Evolutionary conservation across 257 asterid species (phyloP).

Genomic region (Cinchona pubescens): DNA sequence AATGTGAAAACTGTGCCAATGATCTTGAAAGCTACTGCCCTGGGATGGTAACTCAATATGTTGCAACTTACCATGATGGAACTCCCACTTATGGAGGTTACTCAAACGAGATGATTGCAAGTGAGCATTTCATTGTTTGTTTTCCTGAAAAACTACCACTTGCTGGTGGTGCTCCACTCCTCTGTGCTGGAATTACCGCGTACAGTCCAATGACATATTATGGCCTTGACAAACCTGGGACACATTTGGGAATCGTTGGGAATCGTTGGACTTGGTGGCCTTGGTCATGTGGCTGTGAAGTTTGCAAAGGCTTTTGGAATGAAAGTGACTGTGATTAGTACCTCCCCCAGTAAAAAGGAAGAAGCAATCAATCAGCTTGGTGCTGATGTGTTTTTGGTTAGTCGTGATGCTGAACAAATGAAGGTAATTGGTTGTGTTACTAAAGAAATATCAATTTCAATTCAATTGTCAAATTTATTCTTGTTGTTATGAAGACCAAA

Average conservation of each 20-base stretch:
- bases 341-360: not conserved
- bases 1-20: not conserved
- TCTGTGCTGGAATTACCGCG: not conserved
- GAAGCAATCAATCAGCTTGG: not conserved
- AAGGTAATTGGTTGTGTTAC: too few relatives aligned
- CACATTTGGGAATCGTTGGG: slow-evolving; percentile 1
- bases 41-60: not conserved
- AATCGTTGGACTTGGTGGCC: not conserved
- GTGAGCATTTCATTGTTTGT: not conserved
- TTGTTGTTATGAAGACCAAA: too few relatives aligned
- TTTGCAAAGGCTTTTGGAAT: not conserved
- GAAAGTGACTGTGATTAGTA: not conserved
- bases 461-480: too few relatives aligned
- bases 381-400: not conserved
- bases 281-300: not conserved
- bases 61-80: not conserved
- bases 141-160: not conserved
- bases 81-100: not conserved
- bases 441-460: too few relatives aligned
- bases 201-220: not conserved
- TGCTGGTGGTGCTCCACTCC: not conserved
- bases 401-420: too few relatives aligned
- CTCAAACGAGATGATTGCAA: not conserved
- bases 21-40: not conserved
- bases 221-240: not conserved